Base-by-base conservation (phyloP, 2,329 filamentous ascomycete genomes). In the Penicillium sclerotiorum region DNA sequence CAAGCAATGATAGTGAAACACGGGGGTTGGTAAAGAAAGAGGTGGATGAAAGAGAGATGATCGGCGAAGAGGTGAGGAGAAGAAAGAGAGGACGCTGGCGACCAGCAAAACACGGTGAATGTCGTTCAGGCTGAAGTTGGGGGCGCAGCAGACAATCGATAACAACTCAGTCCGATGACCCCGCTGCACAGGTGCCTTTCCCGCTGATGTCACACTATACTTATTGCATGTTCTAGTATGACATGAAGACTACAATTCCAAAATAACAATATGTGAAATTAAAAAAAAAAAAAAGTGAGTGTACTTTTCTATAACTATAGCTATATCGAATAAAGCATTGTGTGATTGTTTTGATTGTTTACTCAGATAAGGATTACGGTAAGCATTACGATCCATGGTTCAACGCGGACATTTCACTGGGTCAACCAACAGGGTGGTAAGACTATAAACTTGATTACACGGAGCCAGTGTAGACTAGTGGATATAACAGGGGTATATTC, bases 171-270 rank as follows among this genome's bases (percentile, higher is more conserved):
- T 35, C 54, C 38, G 47, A 49, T 53, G 47, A 60, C 58, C 62
- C 61, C 58, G 59, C 60, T 59, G 56, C 57, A 58, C 57, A n/a
- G n/a, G n/a, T n/a, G n/a, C n/a, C n/a, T n/a, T n/a, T 55, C 57
- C 49, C 56, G 58, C 61, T 67, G 64, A 67, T 67, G 64, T 67
- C 63, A 64, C 60, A 49, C 44, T 33, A n/a, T n/a, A n/a, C n/a
- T n/a, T n/a, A n/a, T n/a, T n/a, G 18, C 32, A 38, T 8, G 13
- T 13, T 40, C 18, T 40, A 40, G 25, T 28, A 28, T 28, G 12
- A 12, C 25, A 28, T 12, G 12, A 28, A 28, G 7, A 28, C 25
- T 28, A 28, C 25, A n/a, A n/a, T n/a, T n/a, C n/a, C 12, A 7
- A 28, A 28, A 7, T 28, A 7, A 28, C 25, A 28, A 28, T 28